Evolutionary conservation across 208 protist species (phyloP).

Genomic region (Crithidia acanthocephali): DNA sequence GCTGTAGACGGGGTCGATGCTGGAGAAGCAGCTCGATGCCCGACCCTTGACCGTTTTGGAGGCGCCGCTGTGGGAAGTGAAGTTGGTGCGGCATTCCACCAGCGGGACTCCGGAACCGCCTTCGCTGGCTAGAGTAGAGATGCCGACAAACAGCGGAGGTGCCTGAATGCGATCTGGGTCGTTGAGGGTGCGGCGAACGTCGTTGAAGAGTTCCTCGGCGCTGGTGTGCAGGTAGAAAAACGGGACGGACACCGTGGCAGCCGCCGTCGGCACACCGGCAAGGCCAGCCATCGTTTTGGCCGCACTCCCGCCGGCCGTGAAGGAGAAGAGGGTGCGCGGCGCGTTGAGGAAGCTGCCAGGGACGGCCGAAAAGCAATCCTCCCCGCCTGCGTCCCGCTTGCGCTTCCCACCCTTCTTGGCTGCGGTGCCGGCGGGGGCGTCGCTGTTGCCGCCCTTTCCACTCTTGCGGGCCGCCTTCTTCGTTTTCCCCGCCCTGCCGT

Average conservation of each 20-base stretch:
- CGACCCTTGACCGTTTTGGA: slow-evolving; percentile 27
- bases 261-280: slow-evolving; percentile 18
- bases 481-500: slow-evolving; percentile 4
- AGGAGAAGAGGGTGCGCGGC: slow-evolving; percentile 52
- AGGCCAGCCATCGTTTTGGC: slow-evolving; percentile 2
- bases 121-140: slow-evolving; percentile 27
- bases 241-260: slow-evolving; percentile 30
- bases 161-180: slow-evolving; percentile 87
- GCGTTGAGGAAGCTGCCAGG: not conserved
- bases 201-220: slow-evolving; percentile 47
- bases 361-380: not conserved
- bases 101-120: not conserved
- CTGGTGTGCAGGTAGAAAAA: slow-evolving; percentile 46
- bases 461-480: slow-evolving; percentile 9
- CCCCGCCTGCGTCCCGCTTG: not conserved
- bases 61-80: slow-evolving; percentile 26
- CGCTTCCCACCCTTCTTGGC: slow-evolving; percentile 12
- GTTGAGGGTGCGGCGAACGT: slow-evolving; percentile 54
- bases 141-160: slow-evolving; percentile 77
- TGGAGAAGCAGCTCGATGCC: slow-evolving; percentile 28
- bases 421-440: not conserved
- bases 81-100: slow-evolving; percentile 37
- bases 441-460: not conserved
- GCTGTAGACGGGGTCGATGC: slow-evolving; percentile 31
- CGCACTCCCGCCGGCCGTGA: slow-evolving; percentile 19